Base-by-base conservation (phyloP, 768 basidiomycete species). In the Auricularia sp. region DNA sequence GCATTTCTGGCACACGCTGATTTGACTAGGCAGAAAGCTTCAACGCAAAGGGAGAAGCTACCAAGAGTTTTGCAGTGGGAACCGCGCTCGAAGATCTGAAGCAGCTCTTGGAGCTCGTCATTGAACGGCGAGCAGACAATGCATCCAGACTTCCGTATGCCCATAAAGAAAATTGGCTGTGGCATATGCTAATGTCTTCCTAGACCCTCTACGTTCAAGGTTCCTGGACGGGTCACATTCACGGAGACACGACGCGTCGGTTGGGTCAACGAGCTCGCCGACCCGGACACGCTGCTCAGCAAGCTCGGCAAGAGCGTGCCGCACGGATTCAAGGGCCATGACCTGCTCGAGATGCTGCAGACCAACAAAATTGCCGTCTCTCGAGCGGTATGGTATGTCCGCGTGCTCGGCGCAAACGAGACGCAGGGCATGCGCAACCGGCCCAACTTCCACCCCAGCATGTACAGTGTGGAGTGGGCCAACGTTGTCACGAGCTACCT, bases 361-460 rank as follows among this genome's bases (percentile, higher is more conserved):
- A 78, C 80, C 5, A 85, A 91, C 63, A 83, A 86, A 65, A 88
- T 94, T 34, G 88, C 87, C 5, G 88, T 92, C 39, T 81, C 88
- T 1, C 82, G 92, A 56, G 92, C 92, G 3, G 85, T 93, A 6
- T 94, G 92, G 92, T 90, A 93, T 71, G 78, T 94, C 35, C 83
- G 92, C 21, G 90, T 92, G 3, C 85, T 92, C 69, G 92, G 92
- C 33, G 90, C 88, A 21, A 92, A 93, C 69, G 92, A 94, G 75
- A 90, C 89, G 90, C 84, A 87, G 24, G 89, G 88, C 35, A 75
- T 90, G 51, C 81, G 89, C 54, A 88, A 90, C 69, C 90, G 89
- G 70, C 88, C 89, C 3, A 74, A 82, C n/a, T 92, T 90, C 73
- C 87, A 90, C 69, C 89, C 90, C 1, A 86, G 82, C 4, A 90